These are phyloP conservation scores for Chalciporus chontae DNA, from an alignment of 768 basidiomycete genomes.

Conservation along the genomic window DNA sequence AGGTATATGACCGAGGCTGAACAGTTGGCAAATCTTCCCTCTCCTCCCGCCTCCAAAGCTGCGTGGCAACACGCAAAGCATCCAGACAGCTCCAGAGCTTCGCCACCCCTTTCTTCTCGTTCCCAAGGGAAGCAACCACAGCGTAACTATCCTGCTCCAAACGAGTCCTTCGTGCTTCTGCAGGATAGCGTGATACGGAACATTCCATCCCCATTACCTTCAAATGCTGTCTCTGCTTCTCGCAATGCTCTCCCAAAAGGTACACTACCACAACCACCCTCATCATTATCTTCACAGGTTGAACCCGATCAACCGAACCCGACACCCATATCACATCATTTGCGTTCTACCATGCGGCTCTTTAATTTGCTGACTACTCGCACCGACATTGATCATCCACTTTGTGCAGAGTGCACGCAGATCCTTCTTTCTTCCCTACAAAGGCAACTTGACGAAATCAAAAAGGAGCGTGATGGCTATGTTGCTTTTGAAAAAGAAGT, in stretches of 20 bases:
- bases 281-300: slow-evolving; percentile 33
- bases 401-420: slow-evolving; percentile 93
- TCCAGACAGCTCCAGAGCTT: slow-evolving; percentile 29
- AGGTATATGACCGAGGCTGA: slow-evolving; percentile 39
- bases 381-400: slow-evolving; percentile 85
- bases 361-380: slow-evolving; percentile 75
- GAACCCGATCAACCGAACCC: slow-evolving; percentile 58
- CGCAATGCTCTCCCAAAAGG: slow-evolving; percentile 24
- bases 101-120: slow-evolving; percentile 47
- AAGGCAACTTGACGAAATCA: slow-evolving; percentile 83
- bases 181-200: slow-evolving; percentile 77
- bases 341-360: slow-evolving; percentile 70
- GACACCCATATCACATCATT: slow-evolving; percentile 72
- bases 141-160: slow-evolving; percentile 53
- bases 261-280: slow-evolving; percentile 21
- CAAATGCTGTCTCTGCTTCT: slow-evolving; percentile 38
- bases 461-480: slow-evolving; percentile 89
- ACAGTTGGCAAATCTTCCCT: slow-evolving; percentile 45
- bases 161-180: slow-evolving; percentile 88
- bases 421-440: slow-evolving; percentile 72
- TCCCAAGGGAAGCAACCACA: slow-evolving; percentile 61
- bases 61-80: slow-evolving; percentile 62
- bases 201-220: slow-evolving; percentile 55
- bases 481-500: slow-evolving; percentile 90
- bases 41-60: slow-evolving; percentile 50